These are phyloP conservation scores for Cucurbita maxima DNA, from an alignment of 306 rosid species.

Conservation along the genomic window DNA sequence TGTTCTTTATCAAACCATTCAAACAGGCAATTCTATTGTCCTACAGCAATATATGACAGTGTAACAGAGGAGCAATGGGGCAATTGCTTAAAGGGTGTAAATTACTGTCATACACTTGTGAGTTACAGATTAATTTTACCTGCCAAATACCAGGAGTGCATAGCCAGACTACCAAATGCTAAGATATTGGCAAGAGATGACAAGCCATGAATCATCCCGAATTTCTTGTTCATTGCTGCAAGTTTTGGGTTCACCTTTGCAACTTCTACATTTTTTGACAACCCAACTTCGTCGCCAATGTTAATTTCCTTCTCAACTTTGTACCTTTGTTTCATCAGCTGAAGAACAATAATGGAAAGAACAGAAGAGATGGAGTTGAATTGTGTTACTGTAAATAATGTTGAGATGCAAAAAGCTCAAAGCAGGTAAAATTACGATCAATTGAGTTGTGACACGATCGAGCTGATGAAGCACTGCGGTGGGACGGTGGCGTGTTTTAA, in stretches of 20 bases:
- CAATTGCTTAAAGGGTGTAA: background rate
- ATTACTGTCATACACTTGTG: background rate
- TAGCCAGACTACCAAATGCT: conserved; percentile 85
- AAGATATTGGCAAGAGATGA: conserved; percentile 92
- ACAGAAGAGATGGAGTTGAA: background rate
- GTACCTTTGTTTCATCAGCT: conserved; percentile 97
- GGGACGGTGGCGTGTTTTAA: background rate
- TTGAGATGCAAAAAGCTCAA: background rate
- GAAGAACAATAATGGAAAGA: conserved; percentile 18
- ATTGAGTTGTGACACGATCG: background rate
- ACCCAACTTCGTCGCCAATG: conserved; percentile 84
- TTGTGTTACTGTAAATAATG: background rate
- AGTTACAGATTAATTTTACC: conserved; percentile 61
- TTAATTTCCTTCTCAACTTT: conserved; percentile 76
- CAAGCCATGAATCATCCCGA: conserved; percentile 95
- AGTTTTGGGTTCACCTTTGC: conserved; percentile 83
- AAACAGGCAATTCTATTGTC: background rate
- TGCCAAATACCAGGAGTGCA: conserved; percentile 97
- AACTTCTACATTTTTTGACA: conserved; percentile 85
- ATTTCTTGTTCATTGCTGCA: conserved; percentile 90
- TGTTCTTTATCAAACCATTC: background rate
- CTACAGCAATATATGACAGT: background rate
- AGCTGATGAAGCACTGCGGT: background rate
- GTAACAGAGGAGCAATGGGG: background rate
- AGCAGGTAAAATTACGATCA: background rate